phyloP scores from a whole-genome alignment of 495 filamentous ascomycete species.

The Neurospora terricola region DNA sequence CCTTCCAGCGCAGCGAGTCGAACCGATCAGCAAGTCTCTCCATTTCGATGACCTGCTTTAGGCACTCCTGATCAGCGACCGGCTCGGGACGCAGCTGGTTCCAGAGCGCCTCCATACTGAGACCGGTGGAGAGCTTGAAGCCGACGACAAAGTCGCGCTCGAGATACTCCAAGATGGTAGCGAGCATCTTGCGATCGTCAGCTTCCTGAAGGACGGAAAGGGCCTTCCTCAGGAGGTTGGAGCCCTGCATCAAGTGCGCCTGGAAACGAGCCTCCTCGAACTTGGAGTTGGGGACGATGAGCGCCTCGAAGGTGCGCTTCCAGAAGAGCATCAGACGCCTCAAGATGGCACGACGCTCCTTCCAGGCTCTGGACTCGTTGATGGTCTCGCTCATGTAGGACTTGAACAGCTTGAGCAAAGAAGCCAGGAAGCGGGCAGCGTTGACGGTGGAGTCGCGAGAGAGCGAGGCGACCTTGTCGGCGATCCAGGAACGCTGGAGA shows the following conservation, averaged over 20 bases:
- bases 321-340: constrained; percentile 45
- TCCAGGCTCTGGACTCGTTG: constrained; percentile 16
- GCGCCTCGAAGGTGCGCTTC: constrained; percentile 45
- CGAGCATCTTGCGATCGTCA: constrained; percentile 19
- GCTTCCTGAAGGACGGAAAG: constrained; percentile 10
- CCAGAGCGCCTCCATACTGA: constrained; percentile 84
- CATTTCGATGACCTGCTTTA: constrained; percentile 48
- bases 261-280: constrained; percentile 48
- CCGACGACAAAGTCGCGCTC: constrained; percentile 35
- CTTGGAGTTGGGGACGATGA: constrained; percentile 12
- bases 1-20: constrained; percentile 50
- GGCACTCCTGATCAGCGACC: constrained; percentile 29
- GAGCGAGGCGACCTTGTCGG: constrained; percentile 45
- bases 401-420: constrained; percentile 23
- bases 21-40: constrained; percentile 66
- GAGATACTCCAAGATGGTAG: constrained; percentile 18
- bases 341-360: constrained; percentile 26
- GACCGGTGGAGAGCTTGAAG: constrained; percentile 59
- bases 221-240: constrained; percentile 18
- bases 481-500: constrained; percentile 57
- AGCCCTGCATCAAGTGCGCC: constrained; percentile 36
- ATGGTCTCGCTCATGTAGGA: constrained; percentile 21
- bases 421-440: constrained; percentile 30
- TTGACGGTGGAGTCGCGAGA: constrained; percentile 54
- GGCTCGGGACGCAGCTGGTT: constrained; percentile 51